Conservation (phyloP, 1,139 yeast genomes). For the Debaryomyces udenii region DNA sequence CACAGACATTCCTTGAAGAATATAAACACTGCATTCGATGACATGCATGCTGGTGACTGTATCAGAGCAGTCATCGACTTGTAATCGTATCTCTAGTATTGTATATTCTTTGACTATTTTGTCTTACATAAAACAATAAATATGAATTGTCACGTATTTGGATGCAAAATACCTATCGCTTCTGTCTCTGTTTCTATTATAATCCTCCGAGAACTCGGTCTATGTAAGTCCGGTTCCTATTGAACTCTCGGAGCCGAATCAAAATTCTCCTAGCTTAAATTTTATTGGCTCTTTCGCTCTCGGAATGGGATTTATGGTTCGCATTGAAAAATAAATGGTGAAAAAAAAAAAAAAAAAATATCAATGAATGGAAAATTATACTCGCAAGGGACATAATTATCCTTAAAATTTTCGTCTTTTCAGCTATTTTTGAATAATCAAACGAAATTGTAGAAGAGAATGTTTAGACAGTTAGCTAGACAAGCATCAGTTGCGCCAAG, state of each 20-base stretch:
- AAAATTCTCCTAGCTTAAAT: not conserved
- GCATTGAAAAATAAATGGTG: slow-evolving; percentile 1
- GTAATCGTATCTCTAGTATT: slow-evolving; percentile 21
- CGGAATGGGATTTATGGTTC: slow-evolving; percentile 8
- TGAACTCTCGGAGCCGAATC: slow-evolving; percentile 7
- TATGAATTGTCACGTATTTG: no score
- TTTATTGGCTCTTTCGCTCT: slow-evolving; percentile 7
- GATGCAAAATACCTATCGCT: not conserved
- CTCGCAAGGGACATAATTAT: slow-evolving; percentile 10
- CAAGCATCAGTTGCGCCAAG: slow-evolving; percentile 38
- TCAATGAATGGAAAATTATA: slow-evolving; percentile 7
- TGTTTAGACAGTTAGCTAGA: slow-evolving; percentile 50
- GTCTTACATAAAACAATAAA: no score
- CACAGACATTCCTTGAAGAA: slow-evolving; percentile 78
- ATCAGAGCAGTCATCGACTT: slow-evolving; percentile 84
- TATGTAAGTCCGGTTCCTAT: slow-evolving; percentile 3
- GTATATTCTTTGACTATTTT: no score
- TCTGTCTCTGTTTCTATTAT: not conserved
- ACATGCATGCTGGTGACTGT: slow-evolving; percentile 92
- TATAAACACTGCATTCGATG: slow-evolving; percentile 89
- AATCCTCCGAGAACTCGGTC: slow-evolving; percentile 5
- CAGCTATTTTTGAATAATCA: slow-evolving; percentile 3
- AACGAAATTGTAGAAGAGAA: slow-evolving; percentile 17
- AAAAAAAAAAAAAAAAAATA: slow-evolving; percentile 7
- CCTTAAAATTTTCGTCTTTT: slow-evolving; percentile 15